Base-by-base conservation (phyloP, 176 grass and related monocot genomes). In the Oryza nivara region DNA sequence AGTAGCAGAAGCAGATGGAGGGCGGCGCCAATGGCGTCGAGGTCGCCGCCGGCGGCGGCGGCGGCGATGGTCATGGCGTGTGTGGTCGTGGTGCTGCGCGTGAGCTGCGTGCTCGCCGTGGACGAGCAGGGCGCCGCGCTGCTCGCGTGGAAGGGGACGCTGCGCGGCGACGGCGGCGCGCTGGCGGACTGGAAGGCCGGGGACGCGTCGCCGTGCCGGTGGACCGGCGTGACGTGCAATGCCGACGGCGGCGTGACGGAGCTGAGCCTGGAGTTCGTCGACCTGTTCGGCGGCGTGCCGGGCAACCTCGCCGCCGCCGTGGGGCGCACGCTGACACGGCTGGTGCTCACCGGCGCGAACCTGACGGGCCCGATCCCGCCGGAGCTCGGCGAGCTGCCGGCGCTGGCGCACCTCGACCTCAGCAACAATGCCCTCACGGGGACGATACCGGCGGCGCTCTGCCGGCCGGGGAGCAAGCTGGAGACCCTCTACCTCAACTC, bases 381-480 rank as follows among this genome's bases (percentile, higher is more conserved):
- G 46, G 67, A 77, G 47, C 92, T 97, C 3, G 87, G 83, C 22
- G 46, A 40, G 32, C 83, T 94, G 25, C 65, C 84, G 5, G 73
- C 65, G 11, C 83, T 94, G 68, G 32, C 56, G 6, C 67, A 91
- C 65, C 88, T 97, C 2, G 95, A 97, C 70, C 90, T 97, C 78
- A 89, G 90, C 81, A 86, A 75, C 69, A 97, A 94, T 78, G 83
- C 88, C 17, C 94, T 97, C 58, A 88, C 88, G 2, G 92, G 94
- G 3, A 12, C 86, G 7, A 91, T 97, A 36, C 92, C 92, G 3
- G 1, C 52, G 44, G 74, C 5, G 4, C 85, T 97, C 2, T 97
- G 81, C 86, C 92, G 80, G 35, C 70, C 43, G 5, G 85, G 88
- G 26, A 97, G 90, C 90, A 89, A 65, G 25, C 92, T 97, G 4